Base-by-base conservation (phyloP, 345 rosid genomes). In the Lepidium africanum region DNA sequence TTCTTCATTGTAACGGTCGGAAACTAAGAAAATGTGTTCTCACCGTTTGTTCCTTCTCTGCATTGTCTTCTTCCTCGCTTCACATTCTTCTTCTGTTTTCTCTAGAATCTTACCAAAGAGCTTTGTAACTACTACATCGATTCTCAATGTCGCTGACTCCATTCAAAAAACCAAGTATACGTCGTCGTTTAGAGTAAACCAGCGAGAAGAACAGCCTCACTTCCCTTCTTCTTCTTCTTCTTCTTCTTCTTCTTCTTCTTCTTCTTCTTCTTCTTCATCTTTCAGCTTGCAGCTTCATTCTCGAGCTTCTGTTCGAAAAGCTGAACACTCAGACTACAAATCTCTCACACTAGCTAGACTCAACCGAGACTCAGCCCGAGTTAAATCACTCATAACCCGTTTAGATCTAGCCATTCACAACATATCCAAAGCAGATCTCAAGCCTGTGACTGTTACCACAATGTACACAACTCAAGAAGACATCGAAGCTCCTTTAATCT, bases 321-420 rank as follows among this genome's bases (percentile, higher is more conserved):
- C 70, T 36, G 43, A 68, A 21, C 86, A 83, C 14, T 2, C 7
- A 30, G 90, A 87, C 82, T 87, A 89, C 79, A 89, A 70, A 35
- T 84, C 96, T 9, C 77, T 89, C 48, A 81, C 85, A 13, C 65
- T 83, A 25, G 75, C 92, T 5, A 74, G 94, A 49, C 90, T 89
- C 49, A 53, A 58, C 68, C 94, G 96, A 1, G 97, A 91, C 85
- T 74, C 87, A 7, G 81, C 81, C 70, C 85, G 96, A 58, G 92
- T 84, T 59, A 78, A 56, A 40, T 84, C 87, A 6, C 85, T 91
- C 63, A 11, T 7, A 0, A 59, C 83, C 27, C 85, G 86, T 13
- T 25, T 86, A 64, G 83, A 86, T 82, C 86, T 84, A 32, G 86
- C 85, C 43, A 3, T 79, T 6, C 66, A 61, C 48, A 69, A 78